These are phyloP conservation scores for Borovskyia barvae DNA, from an alignment of 208 protist genomes.

Conservation along the genomic window DNA sequence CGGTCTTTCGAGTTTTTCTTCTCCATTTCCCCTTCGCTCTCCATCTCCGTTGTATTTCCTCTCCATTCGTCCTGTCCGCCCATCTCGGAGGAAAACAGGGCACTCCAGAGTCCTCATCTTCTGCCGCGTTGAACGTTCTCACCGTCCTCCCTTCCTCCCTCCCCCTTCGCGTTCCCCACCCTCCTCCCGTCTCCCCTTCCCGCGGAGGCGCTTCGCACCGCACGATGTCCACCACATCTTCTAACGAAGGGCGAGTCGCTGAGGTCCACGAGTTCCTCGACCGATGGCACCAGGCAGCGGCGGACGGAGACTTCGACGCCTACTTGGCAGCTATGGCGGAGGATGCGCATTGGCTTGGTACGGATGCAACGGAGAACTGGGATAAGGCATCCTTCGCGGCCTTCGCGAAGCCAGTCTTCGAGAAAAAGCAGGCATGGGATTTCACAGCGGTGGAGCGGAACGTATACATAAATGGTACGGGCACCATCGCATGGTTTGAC, in stretches of 20 bases:
- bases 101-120: neutral
- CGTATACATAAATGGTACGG: neutral
- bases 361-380: slow-evolving; percentile 5
- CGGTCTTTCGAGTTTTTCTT: neutral
- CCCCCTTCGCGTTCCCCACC: too few relatives aligned
- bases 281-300: slow-evolving; percentile 3
- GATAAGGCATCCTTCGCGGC: neutral
- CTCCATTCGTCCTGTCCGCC: neutral
- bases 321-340: slow-evolving; percentile 13
- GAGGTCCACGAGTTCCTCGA: slow-evolving; percentile 15
- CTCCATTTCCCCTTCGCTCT: slow-evolving; percentile 5
- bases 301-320: slow-evolving; percentile 6
- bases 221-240: too few relatives aligned
- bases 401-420: slow-evolving; percentile 4
- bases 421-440: slow-evolving; percentile 1
- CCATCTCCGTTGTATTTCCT: neutral
- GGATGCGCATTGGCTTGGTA: slow-evolving; percentile 10
- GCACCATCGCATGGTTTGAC: slow-evolving; percentile 11
- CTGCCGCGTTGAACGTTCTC: too few relatives aligned
- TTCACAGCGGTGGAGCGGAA: slow-evolving; percentile 11
- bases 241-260: too few relatives aligned
- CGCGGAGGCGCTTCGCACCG: too few relatives aligned
- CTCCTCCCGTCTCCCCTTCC: too few relatives aligned
- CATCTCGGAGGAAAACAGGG: neutral
- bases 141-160: too few relatives aligned